Evolutionary conservation across 352 stramenopile genomes (phyloP).

Genomic region (Phytophthora foliorum): DNA sequence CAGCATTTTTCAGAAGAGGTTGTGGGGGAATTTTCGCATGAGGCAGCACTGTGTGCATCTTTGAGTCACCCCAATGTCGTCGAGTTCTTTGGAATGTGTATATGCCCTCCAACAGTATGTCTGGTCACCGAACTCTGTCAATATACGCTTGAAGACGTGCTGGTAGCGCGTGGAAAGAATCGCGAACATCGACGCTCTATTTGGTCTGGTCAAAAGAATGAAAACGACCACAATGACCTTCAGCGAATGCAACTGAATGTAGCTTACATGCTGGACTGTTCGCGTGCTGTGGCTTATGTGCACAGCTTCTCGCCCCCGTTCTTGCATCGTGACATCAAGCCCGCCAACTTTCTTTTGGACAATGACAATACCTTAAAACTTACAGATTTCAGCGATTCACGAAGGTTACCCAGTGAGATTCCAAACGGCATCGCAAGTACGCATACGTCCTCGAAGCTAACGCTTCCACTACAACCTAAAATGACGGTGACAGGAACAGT

Average conservation of each 20-base stretch:
- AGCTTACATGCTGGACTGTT: conserved; percentile 64
- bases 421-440: not conserved
- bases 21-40: conserved; percentile 59
- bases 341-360: conserved; percentile 64
- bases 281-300: conserved; percentile 62
- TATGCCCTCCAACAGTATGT: conserved; percentile 64
- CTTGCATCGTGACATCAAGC: conserved; percentile 70
- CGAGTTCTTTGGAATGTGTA: conserved; percentile 61
- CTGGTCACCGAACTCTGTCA: conserved; percentile 58
- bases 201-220: conserved; percentile 6
- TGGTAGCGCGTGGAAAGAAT: conserved; percentile 6
- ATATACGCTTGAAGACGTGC: conserved; percentile 52
- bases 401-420: conserved; percentile 37
- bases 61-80: conserved; percentile 66
- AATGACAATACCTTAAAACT: conserved; percentile 54
- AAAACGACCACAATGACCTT: not conserved
- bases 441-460: not conserved
- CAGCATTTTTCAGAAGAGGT: conserved; percentile 52
- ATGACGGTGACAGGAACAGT: conserved; percentile 73
- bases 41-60: conserved; percentile 53
- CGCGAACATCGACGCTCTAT: not conserved
- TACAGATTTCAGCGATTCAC: conserved; percentile 66
- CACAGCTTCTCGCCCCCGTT: conserved; percentile 69
- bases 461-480: conserved; percentile 22
- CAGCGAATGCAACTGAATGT: conserved; percentile 52